Evolutionary conservation across 1,139 yeast genomes (phyloP), one percentile per base, ranked within the genome.

Genomic region (Taphrina flavorubra): DNA sequence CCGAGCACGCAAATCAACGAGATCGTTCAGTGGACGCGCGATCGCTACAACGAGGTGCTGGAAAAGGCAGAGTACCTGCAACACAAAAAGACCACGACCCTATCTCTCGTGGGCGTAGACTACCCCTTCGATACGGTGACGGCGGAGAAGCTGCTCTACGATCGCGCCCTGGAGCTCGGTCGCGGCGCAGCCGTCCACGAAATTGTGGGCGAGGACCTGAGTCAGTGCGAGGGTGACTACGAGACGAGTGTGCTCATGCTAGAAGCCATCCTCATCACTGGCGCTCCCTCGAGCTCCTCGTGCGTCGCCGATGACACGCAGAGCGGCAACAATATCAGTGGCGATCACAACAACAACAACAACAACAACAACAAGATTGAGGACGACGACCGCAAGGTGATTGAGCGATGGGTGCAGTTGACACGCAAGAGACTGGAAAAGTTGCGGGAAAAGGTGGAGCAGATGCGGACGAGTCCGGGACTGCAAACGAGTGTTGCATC

Each of bases 11-110:
- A 83, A 0, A 75, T 79, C 2, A 90, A 90, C 75, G 88, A 89
- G 68, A 81, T 90, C 67, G 97, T 94, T 7, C 97, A 94, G 78
- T 92, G 97, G 97, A 86, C 90, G 10, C 84, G 98, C 71, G 92
- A 89, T 70, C 85, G 87, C 72, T 94, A 92, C 79, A 94, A 94
- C 78, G 97, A 92, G 75, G 85, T 90, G 71, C 82, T 94, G 71
- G 97, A 90, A 72, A 89, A 88, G 76, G 97, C 97, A 0, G 97
- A 92, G 74, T 87, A 85, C 74, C 84, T 90, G 13, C 84, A 86
- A 71, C 76, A 84, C 57, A 80, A 74, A 58, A 67, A 76, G 31
- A 74, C 72, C 51, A 71, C 71, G n/a, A 68, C 73, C 1, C 46
- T 59, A 34, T 68, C 67, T 8, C 58, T 46, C 18, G 68, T 60